Evolutionary conservation across 768 basidiomycete genomes (phyloP).

Genomic region (Xerocomellus dryophilus): DNA sequence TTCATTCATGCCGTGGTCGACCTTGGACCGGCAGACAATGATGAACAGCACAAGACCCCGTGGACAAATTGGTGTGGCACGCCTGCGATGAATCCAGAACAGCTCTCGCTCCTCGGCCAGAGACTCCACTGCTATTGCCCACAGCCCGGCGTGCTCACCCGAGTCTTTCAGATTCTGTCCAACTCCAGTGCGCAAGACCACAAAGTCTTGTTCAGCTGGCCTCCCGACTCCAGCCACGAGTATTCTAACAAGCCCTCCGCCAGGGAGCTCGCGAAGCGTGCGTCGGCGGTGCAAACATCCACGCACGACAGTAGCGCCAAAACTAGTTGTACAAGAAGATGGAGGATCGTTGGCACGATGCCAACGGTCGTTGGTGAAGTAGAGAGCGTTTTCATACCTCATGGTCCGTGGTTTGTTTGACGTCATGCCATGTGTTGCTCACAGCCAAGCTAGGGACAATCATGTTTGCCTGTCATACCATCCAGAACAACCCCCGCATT

Average conservation of each 20-base stretch:
- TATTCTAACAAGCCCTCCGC: constrained; percentile 41
- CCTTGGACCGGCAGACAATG: constrained; percentile 65
- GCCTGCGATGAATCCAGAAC: constrained; percentile 52
- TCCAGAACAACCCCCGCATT: constrained; percentile 28
- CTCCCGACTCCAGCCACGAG: constrained; percentile 51
- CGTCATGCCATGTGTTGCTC: constrained; percentile 34
- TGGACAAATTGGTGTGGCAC: constrained; percentile 94
- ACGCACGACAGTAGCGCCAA: constrained; percentile 65
- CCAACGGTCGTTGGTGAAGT: constrained; percentile 60
- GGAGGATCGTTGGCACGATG: constrained; percentile 69
- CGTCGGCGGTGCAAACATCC: constrained; percentile 57
- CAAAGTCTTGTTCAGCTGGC: constrained; percentile 70
- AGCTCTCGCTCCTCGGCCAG: constrained; percentile 57
- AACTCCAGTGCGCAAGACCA: constrained; percentile 50
- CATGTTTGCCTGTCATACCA: constrained; percentile 41
- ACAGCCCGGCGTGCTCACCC: constrained; percentile 47
- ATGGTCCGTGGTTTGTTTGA: constrained; percentile 56
- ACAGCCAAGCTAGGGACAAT: constrained; percentile 30
- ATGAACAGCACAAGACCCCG: constrained; percentile 65
- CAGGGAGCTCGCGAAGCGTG: constrained; percentile 54
- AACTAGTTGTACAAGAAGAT: constrained; percentile 83
- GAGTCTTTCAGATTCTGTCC: constrained; percentile 78
- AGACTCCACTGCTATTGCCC: constrained; percentile 56
- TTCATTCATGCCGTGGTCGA: constrained; percentile 85
- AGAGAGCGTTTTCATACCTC: constrained; percentile 87